phyloP scores from a whole-genome alignment of 2,329 filamentous ascomycete species.

The Lachnellula arida region DNA sequence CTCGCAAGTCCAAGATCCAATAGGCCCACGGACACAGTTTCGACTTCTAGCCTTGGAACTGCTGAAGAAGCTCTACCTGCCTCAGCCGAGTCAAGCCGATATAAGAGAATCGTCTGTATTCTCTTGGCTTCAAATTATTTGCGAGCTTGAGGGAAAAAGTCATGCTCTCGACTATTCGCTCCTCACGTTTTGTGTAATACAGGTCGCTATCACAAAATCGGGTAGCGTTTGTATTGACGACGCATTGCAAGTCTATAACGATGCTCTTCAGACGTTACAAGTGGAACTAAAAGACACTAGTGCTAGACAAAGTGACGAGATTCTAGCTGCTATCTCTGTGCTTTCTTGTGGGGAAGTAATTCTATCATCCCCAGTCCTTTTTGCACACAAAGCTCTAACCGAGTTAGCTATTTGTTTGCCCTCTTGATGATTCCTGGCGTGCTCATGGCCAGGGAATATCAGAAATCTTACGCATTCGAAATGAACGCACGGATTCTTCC shows the following conservation, averaged over 20 bases:
- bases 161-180: conserved; percentile 7
- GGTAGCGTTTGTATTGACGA: neutral
- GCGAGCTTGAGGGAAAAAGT: neutral
- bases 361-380: no score
- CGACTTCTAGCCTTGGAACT: conserved; percentile 4
- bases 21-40: neutral
- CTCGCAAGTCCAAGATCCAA: no score
- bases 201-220: conserved; percentile 1
- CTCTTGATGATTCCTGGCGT: no score
- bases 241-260: conserved; percentile 4
- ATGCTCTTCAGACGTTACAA: neutral
- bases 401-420: no score
- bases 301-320: no score
- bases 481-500: no score
- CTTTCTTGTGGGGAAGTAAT: no score
- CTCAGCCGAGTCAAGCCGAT: neutral
- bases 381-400: no score
- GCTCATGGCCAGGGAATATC: no score
- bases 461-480: no score
- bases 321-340: no score
- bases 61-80: conserved; percentile 8
- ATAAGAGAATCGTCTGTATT: neutral
- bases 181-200: conserved; percentile 6
- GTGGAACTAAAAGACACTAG: no score
- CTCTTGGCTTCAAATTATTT: conserved; percentile 1